Conservation (phyloP, 768 basidiomycete species). For the Austroboletus festivus region DNA sequence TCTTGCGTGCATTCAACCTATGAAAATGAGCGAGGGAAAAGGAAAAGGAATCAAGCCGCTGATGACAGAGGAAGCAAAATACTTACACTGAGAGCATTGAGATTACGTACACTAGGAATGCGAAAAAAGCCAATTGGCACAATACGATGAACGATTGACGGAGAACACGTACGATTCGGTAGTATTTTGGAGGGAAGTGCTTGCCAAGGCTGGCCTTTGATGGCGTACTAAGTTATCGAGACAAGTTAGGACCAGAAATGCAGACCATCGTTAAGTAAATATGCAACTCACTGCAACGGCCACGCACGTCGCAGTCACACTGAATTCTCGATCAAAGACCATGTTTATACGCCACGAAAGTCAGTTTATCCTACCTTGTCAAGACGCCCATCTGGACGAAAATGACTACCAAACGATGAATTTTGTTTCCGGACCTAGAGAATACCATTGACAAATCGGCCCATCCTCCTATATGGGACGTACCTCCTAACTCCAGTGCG, state of each 20-base stretch:
- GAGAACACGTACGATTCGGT: not conserved
- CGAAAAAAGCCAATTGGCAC: too few relatives aligned
- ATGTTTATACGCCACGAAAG: too few relatives aligned
- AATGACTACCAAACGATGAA: not conserved
- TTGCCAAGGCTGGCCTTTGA: not conserved
- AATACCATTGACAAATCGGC: not conserved
- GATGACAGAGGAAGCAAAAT: too few relatives aligned
- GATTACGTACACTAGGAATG: not conserved
- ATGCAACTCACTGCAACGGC: not conserved
- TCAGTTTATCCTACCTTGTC: not conserved
- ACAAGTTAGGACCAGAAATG: not conserved
- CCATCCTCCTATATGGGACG: not conserved
- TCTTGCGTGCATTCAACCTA: not conserved
- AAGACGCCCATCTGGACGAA: not conserved
- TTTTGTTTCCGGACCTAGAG: not conserved
- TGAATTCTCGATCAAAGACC: too few relatives aligned
- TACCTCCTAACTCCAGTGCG: slow-evolving; percentile 5
- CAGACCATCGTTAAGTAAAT: not conserved
- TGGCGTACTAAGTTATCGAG: not conserved
- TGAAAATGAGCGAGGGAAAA: too few relatives aligned
- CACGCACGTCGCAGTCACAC: not conserved
- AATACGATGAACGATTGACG: too few relatives aligned
- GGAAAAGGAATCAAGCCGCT: too few relatives aligned
- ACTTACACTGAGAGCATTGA: not conserved
- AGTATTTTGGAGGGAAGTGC: not conserved